A percentile compares a stretch with the other conserved stretches of the same genome.
These are phyloP conservation scores for Millerozyma acaciae DNA, from an alignment of 805 yeast genomes.

Conservation along the genomic window DNA sequence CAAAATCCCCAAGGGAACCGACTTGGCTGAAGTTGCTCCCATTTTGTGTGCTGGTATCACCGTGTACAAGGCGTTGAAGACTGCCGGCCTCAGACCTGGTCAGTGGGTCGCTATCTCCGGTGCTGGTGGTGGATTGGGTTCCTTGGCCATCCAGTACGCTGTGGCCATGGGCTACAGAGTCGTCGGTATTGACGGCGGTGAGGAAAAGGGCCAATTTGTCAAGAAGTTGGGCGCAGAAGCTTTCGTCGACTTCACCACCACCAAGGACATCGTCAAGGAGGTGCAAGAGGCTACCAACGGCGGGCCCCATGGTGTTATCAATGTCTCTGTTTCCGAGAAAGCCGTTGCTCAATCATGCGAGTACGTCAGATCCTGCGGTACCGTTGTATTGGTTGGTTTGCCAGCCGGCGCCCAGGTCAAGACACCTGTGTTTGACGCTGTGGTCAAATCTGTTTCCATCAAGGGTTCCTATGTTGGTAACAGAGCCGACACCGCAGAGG, in stretches of 20 bases:
- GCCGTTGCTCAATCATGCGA: slow-evolving; percentile 47
- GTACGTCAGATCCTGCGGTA: slow-evolving; percentile 39
- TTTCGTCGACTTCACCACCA: slow-evolving; percentile 51
- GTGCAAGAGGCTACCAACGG: slow-evolving; percentile 48
- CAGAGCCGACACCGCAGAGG: slow-evolving; percentile 45
- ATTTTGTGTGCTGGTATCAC: slow-evolving; percentile 67
- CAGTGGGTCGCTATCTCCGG: slow-evolving; percentile 75
- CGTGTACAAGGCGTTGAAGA: slow-evolving; percentile 64
- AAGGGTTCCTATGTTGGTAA: slow-evolving; percentile 44
- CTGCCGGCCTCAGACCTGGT: slow-evolving; percentile 56
- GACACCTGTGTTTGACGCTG: slow-evolving; percentile 39
- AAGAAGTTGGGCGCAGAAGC: slow-evolving; percentile 60
- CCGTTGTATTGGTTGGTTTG: slow-evolving; percentile 43
- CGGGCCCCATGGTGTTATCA: slow-evolving; percentile 53
- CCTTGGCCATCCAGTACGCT: slow-evolving; percentile 73
- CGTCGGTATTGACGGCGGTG: slow-evolving; percentile 73
- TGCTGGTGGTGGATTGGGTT: slow-evolving; percentile 81
- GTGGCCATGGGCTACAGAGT: slow-evolving; percentile 69
- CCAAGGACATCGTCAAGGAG: slow-evolving; percentile 48
- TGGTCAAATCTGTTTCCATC: slow-evolving; percentile 36
- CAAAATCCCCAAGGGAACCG: slow-evolving; percentile 51
- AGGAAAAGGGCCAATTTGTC: slow-evolving; percentile 56
- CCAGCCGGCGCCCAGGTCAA: slow-evolving; percentile 42
- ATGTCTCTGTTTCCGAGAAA: slow-evolving; percentile 49
- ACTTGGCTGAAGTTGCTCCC: slow-evolving; percentile 56